A percentile compares a stretch with the other conserved stretches of the same genome.
phyloP scores from a whole-genome alignment of 1,284 basidiomycete genomes.

The Dichomitus squalens region DNA sequence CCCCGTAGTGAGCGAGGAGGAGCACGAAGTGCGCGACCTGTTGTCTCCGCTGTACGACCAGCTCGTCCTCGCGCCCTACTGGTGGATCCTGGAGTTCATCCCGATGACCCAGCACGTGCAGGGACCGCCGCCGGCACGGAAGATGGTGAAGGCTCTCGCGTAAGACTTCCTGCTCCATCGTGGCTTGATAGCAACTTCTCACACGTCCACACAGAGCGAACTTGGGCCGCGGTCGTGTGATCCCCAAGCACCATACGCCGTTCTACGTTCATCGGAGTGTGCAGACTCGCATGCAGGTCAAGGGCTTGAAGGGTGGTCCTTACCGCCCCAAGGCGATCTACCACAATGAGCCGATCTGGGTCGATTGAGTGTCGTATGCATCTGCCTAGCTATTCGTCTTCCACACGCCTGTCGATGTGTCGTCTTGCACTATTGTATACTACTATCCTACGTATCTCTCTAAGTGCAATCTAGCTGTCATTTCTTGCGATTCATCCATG shows the following conservation, averaged over 20 bases:
- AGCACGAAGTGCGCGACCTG: conserved; percentile 46
- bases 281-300: conserved; percentile 46
- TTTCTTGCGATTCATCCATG: too few relatives aligned
- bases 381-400: neutral
- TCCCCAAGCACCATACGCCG: conserved; percentile 38
- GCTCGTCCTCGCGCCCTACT: conserved; percentile 41
- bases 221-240: conserved; percentile 43
- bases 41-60: conserved; percentile 56
- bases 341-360: conserved; percentile 3
- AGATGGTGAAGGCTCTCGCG: neutral
- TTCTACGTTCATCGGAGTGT: conserved; percentile 54
- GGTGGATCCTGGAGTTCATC: conserved; percentile 57
- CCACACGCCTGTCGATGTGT: neutral
- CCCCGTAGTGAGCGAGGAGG: conserved; percentile 48
- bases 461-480: too few relatives aligned
- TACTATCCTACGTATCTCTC: too few relatives aligned
- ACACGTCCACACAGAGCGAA: conserved; percentile 43
- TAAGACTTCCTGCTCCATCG: neutral
- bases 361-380: conserved; percentile 9
- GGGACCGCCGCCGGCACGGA: conserved; percentile 8
- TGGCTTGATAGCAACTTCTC: neutral
- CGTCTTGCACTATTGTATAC: too few relatives aligned
- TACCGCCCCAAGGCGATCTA: conserved; percentile 45
- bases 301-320: conserved; percentile 35
- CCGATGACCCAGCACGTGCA: conserved; percentile 42